These are phyloP conservation scores for Talaromyces amestolkiae DNA, from an alignment of 2,329 filamentous ascomycete genomes.

Conservation along the genomic window DNA sequence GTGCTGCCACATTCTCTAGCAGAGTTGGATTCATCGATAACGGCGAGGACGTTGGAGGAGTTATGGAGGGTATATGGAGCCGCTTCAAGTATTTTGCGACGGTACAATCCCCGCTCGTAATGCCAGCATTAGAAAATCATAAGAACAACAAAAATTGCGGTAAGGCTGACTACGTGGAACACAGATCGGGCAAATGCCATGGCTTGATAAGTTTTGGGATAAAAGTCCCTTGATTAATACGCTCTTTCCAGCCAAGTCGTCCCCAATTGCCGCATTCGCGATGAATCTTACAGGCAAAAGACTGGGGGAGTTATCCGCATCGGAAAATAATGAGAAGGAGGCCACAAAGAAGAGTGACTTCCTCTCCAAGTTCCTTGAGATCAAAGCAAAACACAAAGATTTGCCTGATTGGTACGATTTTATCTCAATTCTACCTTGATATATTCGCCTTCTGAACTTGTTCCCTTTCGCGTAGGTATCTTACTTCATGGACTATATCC, in stretches of 20 bases:
- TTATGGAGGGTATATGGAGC: constrained; percentile 22
- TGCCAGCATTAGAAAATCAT: no score
- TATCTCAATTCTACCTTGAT: no score
- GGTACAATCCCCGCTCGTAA: no score
- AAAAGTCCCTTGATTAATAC: constrained; percentile 23
- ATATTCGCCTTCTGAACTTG: not conserved
- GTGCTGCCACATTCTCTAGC: constrained; percentile 31
- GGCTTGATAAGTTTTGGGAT: constrained; percentile 25
- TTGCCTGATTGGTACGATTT: not conserved
- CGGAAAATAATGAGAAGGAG: not conserved
- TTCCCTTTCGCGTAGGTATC: constrained; percentile 21
- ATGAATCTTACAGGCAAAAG: not conserved
- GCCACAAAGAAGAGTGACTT: not conserved
- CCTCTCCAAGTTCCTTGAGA: not conserved
- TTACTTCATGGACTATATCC: constrained; percentile 33
- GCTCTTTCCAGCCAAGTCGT: not conserved
- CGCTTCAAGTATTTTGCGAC: no score
- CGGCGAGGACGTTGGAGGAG: constrained; percentile 28
- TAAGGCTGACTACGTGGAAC: no score
- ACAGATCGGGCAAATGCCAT: constrained; percentile 31
- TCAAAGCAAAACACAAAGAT: not conserved
- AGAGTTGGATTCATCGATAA: constrained; percentile 31
- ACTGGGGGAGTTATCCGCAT: not conserved
- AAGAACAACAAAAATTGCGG: no score
- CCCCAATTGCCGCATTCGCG: not conserved